Base-by-base conservation (phyloP, 495 filamentous ascomycete genomes). In the Aspergillus steynii region DNA sequence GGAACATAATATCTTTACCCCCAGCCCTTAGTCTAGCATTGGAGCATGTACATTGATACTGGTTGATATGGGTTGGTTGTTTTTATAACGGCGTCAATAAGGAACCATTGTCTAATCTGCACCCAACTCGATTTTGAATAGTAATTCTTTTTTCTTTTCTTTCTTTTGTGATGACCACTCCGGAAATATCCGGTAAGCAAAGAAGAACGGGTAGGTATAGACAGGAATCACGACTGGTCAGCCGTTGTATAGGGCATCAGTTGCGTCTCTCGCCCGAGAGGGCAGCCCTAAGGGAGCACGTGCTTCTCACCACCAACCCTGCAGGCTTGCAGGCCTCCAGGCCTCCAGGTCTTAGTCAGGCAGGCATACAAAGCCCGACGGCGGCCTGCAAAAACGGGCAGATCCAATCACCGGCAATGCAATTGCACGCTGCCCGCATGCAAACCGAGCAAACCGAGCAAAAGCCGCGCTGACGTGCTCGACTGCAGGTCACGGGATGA, bases 401-500 rank as follows among this genome's bases (percentile, higher is more conserved):
- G 32, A 48, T 14, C 47, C 28, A 26, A 50, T 29, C 28, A 29
- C 28, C 15, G 20, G 10, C 5, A 27, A 1, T 15, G 49, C 37
- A 42, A 42, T 42, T 3, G 1, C 12, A 42, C 7, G 20, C 20
- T 20, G 20, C 20, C 20, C 20, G 20, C 37, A 14, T 2, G 37
- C 37, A 42, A 42, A 42, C 37, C 3, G 7, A 12, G 12, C 37
- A 42, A 42, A 42, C 37, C 37, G 53, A 56, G 28, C 54, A 56
- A 46, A 46, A 31, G 32, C 37, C 37, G 49, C 61, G 60, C 52
- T 77, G 73, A 77, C 74, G 74, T 73, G 71, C 73, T 76, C 70
- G 63, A 46, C 32, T 7, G 14, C 10, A 14, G 34, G 68, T 77
- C 75, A 77, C 74, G 70, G 67, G 74, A 69, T 62, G 62, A 65